Evolutionary conservation across 345 rosid genomes (phyloP).

Genomic region (Acer negundo): DNA sequence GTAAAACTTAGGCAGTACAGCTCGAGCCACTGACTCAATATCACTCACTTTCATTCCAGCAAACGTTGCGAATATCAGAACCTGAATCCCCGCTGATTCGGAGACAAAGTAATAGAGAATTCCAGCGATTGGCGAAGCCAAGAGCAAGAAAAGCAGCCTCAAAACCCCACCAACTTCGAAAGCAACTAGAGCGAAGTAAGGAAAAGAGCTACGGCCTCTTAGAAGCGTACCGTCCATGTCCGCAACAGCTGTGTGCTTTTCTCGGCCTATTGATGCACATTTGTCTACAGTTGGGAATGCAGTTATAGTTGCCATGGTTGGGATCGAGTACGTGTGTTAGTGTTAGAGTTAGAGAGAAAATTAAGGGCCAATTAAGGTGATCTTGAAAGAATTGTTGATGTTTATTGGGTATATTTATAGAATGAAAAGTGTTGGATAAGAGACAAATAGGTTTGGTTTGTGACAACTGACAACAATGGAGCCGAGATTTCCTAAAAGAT

Average conservation of each 20-base stretch:
- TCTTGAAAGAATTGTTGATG: background rate
- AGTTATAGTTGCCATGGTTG: background rate
- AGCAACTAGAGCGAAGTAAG: slow-evolving; percentile 73
- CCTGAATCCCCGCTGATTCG: slow-evolving; percentile 57
- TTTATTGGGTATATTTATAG: background rate
- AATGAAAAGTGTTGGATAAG: background rate
- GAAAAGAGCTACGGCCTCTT: slow-evolving; percentile 51
- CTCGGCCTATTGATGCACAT: slow-evolving; percentile 49
- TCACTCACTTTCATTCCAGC: slow-evolving; percentile 54
- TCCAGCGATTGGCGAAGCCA: slow-evolving; percentile 60
- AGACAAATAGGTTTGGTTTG: background rate
- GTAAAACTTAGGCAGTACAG: slow-evolving; percentile 72
- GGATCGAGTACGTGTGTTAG: too few relatives aligned
- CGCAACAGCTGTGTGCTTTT: slow-evolving; percentile 61
- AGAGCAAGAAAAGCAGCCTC: slow-evolving; percentile 65
- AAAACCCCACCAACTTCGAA: slow-evolving; percentile 71
- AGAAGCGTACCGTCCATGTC: slow-evolving; percentile 81
- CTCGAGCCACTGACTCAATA: slow-evolving; percentile 70
- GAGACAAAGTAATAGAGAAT: slow-evolving; percentile 57
- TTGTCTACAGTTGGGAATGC: slow-evolving; percentile 39
- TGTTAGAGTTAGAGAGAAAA: background rate
- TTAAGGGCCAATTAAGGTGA: too few relatives aligned
- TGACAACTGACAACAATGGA: background rate
- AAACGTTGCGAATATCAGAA: slow-evolving; percentile 54
- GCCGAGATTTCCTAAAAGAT: background rate